These are phyloP conservation scores for Misopates orontium DNA, from an alignment of 257 asterid species.

Conservation along the genomic window DNA sequence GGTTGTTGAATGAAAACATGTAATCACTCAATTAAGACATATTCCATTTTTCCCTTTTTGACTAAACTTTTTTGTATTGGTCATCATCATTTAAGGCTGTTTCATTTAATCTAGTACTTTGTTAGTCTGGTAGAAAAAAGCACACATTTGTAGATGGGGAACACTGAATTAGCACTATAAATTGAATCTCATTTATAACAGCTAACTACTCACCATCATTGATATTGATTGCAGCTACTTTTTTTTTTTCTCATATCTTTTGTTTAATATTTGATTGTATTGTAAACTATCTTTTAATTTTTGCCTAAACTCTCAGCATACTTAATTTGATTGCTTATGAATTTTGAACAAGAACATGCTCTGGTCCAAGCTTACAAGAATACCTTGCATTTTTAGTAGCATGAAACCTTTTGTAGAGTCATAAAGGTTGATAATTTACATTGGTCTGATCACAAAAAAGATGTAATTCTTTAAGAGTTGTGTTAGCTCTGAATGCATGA, in stretches of 20 bases:
- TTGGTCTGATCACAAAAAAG: no score
- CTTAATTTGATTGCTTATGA: neutral
- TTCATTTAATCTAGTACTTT: neutral
- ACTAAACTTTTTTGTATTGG: constrained; percentile 8
- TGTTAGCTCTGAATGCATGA: no score
- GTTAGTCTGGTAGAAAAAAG: constrained; percentile 15
- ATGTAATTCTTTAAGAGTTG: no score
- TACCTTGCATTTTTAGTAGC: no score
- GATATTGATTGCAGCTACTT: constrained; percentile 22
- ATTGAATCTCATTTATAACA: constrained; percentile 31
- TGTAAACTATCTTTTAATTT: neutral
- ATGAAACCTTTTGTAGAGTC: no score
- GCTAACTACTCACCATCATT: constrained; percentile 30
- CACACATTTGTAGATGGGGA: constrained; percentile 15
- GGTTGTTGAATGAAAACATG: no score
- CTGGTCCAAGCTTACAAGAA: neutral
- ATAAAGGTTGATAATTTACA: no score
- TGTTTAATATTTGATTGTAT: neutral
- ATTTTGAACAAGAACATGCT: no score
- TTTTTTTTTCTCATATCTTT: neutral
- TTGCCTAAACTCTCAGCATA: neutral
- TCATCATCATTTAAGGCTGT: constrained; percentile 5
- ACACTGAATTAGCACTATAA: constrained; percentile 13
- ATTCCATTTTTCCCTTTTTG: neutral
- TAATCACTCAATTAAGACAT: no score